phyloP scores from a whole-genome alignment of 208 protist genomes.

The Acanthamoeba triangularis region DNA sequence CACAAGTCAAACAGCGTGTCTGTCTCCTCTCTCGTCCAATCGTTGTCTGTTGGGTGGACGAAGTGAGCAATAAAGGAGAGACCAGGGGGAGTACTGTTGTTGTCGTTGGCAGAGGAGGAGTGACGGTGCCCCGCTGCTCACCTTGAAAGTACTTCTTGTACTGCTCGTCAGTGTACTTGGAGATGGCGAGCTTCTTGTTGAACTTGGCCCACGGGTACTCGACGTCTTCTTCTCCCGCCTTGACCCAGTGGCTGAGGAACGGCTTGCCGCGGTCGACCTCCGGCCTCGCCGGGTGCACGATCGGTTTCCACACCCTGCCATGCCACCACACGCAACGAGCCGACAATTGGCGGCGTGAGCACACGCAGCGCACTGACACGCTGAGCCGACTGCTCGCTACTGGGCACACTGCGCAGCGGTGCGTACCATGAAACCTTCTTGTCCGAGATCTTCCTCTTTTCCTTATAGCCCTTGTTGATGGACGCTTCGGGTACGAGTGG shows the following conservation, averaged over 20 bases:
- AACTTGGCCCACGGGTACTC: constrained; percentile 78
- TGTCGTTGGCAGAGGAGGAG: background rate
- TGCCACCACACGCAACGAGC: background rate
- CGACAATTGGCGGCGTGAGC: no score
- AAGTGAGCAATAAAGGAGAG: background rate
- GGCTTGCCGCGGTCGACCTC: constrained; percentile 18
- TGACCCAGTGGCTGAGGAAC: constrained; percentile 69
- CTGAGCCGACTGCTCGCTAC: no score
- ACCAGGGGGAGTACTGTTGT: background rate
- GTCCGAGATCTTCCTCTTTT: constrained; percentile 46
- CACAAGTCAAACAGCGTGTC: constrained; percentile 78
- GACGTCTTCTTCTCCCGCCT: background rate
- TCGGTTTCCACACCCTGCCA: constrained; percentile 44
- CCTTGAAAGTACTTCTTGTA: constrained; percentile 69
- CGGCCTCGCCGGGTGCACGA: constrained; percentile 51
- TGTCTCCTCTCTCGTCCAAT: constrained; percentile 67
- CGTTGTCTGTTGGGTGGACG: background rate
- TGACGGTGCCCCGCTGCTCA: background rate
- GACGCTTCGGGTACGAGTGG: background rate
- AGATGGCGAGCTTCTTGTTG: constrained; percentile 62
- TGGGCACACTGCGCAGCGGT: no score
- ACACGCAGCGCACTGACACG: no score
- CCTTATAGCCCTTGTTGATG: constrained; percentile 58
- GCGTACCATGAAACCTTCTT: constrained; percentile 58
- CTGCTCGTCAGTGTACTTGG: constrained; percentile 75